phyloP scores from a whole-genome alignment of 2,329 filamentous ascomycete genomes.

The Hypoxylon sp. region DNA sequence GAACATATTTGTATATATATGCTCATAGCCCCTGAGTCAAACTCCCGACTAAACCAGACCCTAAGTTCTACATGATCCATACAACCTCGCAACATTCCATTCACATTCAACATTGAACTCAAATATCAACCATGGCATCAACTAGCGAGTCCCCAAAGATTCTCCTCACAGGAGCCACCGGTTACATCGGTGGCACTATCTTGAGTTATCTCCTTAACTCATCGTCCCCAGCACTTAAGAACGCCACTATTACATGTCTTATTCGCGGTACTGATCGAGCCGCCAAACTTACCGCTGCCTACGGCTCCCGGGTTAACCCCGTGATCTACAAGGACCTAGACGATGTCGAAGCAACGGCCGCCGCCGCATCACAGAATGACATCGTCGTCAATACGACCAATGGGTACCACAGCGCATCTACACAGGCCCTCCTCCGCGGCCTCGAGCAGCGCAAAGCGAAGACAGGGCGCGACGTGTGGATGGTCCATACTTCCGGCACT shows the following conservation, averaged over 20 bases:
- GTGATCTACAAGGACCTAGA: conserved; percentile 48
- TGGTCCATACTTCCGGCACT: conserved; percentile 62
- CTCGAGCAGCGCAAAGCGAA: conserved; percentile 56
- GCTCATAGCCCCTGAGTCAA: neutral
- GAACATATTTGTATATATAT: neutral
- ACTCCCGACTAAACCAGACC: neutral
- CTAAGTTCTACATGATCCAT: neutral
- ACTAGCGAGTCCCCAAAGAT: conserved; percentile 36
- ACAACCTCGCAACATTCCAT: neutral
- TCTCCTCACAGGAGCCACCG: conserved; percentile 48
- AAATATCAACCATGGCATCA: conserved; percentile 37
- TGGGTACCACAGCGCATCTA: conserved; percentile 57
- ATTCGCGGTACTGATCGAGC: conserved; percentile 46
- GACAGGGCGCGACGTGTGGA: conserved; percentile 56
- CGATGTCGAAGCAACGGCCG: conserved; percentile 43
- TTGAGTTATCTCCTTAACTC: conserved; percentile 44
- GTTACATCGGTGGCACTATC: conserved; percentile 49
- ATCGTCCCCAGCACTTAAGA: conserved; percentile 23
- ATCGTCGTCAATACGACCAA: conserved; percentile 62
- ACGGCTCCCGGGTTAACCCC: conserved; percentile 44
- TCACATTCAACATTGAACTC: neutral
- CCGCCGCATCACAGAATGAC: conserved; percentile 44
- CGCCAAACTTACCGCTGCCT: conserved; percentile 37
- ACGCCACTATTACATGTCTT: conserved; percentile 43
- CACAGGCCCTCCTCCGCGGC: conserved; percentile 60